Conservation (phyloP, 805 yeast species). For the Spathaspora sp. region DNA sequence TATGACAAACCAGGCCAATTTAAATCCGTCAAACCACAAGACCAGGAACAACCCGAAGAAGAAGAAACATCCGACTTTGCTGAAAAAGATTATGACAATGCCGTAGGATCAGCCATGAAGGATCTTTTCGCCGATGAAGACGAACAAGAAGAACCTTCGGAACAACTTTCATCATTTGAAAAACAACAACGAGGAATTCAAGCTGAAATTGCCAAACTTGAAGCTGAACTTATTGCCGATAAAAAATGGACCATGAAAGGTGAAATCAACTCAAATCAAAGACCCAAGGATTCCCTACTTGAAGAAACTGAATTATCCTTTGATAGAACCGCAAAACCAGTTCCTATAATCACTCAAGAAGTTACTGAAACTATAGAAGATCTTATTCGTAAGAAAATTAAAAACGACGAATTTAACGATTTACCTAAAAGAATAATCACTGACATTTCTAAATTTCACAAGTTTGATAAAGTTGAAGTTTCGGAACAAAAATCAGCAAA, state of each 20-base stretch:
- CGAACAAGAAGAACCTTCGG: slow-evolving; percentile 22
- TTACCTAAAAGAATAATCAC: slow-evolving; percentile 68
- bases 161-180: slow-evolving; percentile 68
- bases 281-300: slow-evolving; percentile 82
- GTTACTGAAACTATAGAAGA: slow-evolving; percentile 86
- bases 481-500: slow-evolving; percentile 81
- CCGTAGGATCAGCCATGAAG: slow-evolving; percentile 57
- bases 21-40: slow-evolving; percentile 11
- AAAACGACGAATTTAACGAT: slow-evolving; percentile 77
- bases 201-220: slow-evolving; percentile 73
- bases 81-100: slow-evolving; percentile 61
- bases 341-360: slow-evolving; percentile 89
- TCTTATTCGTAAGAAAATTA: slow-evolving; percentile 77
- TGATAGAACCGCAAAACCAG: slow-evolving; percentile 92
- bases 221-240: slow-evolving; percentile 83
- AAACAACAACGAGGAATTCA: slow-evolving; percentile 75
- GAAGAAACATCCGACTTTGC: slow-evolving; percentile 25
- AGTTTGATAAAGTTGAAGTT: slow-evolving; percentile 53
- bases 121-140: slow-evolving; percentile 54
- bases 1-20: slow-evolving; percentile 45
- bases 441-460: slow-evolving; percentile 56
- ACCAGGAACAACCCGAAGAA: slow-evolving; percentile 30
- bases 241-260: slow-evolving; percentile 95
- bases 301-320: slow-evolving; percentile 63
- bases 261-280: slow-evolving; percentile 75